phyloP scores from a whole-genome alignment of 2,329 filamentous ascomycete species.

The Aureobasidium sp. region DNA sequence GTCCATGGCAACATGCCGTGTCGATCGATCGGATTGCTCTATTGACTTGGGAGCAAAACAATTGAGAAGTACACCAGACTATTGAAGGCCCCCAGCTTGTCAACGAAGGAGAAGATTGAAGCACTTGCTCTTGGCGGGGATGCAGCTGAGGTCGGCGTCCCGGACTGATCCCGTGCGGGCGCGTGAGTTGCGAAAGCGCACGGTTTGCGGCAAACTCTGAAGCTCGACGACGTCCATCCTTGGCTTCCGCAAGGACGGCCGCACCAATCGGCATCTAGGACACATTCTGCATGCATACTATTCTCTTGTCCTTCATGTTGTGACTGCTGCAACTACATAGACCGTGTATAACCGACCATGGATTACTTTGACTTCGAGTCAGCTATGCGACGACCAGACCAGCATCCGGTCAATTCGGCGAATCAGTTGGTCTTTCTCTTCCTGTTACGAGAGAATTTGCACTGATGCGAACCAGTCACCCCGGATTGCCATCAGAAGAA shows the following conservation, averaged over 20 bases:
- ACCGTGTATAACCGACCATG: conserved; percentile 5
- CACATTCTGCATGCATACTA: not conserved
- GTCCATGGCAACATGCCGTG: conserved; percentile 11
- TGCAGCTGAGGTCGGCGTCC: not conserved
- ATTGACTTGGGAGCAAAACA: not conserved
- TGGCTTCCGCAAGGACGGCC: not conserved
- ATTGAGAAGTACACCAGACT: not conserved
- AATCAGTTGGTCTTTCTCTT: conserved; percentile 13
- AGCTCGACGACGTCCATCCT: not conserved
- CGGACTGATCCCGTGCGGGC: not conserved
- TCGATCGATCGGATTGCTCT: not conserved
- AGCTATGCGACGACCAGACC: not conserved
- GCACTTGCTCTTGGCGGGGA: not conserved
- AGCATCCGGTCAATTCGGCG: not conserved
- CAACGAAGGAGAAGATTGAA: not conserved
- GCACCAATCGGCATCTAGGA: not conserved
- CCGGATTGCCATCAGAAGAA: conserved; percentile 2
- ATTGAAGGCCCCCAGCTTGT: not conserved
- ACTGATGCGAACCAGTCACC: conserved; percentile 11
- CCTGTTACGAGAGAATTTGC: conserved; percentile 11
- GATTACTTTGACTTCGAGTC: conserved; percentile 12
- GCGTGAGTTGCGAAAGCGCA: not conserved
- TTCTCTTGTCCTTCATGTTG: not conserved
- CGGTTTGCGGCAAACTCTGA: conserved; percentile 7
- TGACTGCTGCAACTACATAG: not conserved